Conservation (phyloP, 169 alveolate genomes). For the Eimeria falciformis region DNA sequence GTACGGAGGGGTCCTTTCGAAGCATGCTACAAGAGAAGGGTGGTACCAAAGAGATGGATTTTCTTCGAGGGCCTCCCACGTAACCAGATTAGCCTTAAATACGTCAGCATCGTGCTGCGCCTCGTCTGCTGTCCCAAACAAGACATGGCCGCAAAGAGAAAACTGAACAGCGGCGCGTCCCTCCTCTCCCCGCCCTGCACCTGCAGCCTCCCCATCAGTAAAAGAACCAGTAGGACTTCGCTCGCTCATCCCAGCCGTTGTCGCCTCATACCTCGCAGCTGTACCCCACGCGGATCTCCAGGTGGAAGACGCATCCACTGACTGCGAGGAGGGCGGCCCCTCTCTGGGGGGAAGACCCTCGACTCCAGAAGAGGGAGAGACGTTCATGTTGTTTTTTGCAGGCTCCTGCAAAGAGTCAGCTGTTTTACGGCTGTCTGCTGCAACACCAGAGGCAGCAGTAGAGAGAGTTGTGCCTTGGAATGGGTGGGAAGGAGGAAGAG, state of each 20-base stretch:
- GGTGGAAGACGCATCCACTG: conserved; percentile 55
- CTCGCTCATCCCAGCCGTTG: conserved; percentile 45
- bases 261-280: conserved; percentile 58
- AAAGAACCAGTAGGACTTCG: conserved; percentile 41
- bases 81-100: conserved; percentile 81
- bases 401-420: neutral
- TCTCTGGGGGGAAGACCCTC: neutral
- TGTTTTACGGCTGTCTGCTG: conserved; percentile 35
- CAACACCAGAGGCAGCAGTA: conserved; percentile 57
- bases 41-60: conserved; percentile 93
- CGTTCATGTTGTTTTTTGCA: neutral
- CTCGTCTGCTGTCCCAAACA: conserved; percentile 80
- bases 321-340: conserved; percentile 9
- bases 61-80: conserved; percentile 85
- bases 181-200: conserved; percentile 46
- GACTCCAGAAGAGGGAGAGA: neutral
- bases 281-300: conserved; percentile 71
- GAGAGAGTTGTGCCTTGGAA: conserved; percentile 54
- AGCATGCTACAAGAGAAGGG: conserved; percentile 91
- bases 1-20: conserved; percentile 91
- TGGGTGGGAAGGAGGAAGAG: conserved; percentile 66
- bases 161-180: conserved; percentile 77
- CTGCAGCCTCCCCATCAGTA: conserved; percentile 57
- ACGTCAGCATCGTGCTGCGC: conserved; percentile 79
- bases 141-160: conserved; percentile 89